phyloP scores from a whole-genome alignment of 2,329 filamentous ascomycete genomes.

The Hymenotorrendiella dingleyae region DNA sequence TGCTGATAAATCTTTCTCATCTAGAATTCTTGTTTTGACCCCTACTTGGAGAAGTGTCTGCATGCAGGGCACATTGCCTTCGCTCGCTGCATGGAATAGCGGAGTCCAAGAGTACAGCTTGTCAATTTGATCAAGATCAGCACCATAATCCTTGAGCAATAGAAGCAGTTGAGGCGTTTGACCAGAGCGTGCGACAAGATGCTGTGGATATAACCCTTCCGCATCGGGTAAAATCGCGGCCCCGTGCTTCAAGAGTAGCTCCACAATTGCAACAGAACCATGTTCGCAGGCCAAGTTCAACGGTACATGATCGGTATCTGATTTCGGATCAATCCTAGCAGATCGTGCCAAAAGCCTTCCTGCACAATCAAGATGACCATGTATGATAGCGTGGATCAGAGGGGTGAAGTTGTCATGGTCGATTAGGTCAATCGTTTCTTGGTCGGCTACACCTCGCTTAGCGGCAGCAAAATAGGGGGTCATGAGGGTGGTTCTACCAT shows the following conservation, averaged over 20 bases:
- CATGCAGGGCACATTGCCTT: constrained; percentile 87
- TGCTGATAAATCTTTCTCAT: constrained; percentile 88
- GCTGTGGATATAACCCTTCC: constrained; percentile 94
- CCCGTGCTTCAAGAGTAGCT: constrained; percentile 73
- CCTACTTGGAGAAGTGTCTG: constrained; percentile 73
- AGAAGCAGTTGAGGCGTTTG: constrained; percentile 74
- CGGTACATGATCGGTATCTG: constrained; percentile 87
- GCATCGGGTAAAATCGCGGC: constrained; percentile 87
- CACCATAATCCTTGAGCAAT: constrained; percentile 77
- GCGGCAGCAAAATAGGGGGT: not conserved
- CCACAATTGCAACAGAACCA: constrained; percentile 77
- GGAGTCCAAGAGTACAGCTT: constrained; percentile 98
- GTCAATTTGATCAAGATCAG: constrained; percentile 85
- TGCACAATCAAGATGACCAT: constrained; percentile 75
- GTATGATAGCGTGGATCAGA: constrained; percentile 89
- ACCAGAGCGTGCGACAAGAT: constrained; percentile 86
- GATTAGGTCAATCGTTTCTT: constrained; percentile 74
- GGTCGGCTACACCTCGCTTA: constrained; percentile 45
- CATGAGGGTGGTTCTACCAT: constrained; percentile 41
- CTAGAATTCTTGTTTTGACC: constrained; percentile 71
- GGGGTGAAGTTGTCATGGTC: constrained; percentile 98
- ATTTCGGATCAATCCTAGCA: constrained; percentile 79
- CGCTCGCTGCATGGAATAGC: constrained; percentile 90
- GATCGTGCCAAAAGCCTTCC: constrained; percentile 68
- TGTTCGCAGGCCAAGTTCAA: constrained; percentile 94